Base-by-base conservation (phyloP, 768 basidiomycete genomes). In the Daedaleopsis sinensis region DNA sequence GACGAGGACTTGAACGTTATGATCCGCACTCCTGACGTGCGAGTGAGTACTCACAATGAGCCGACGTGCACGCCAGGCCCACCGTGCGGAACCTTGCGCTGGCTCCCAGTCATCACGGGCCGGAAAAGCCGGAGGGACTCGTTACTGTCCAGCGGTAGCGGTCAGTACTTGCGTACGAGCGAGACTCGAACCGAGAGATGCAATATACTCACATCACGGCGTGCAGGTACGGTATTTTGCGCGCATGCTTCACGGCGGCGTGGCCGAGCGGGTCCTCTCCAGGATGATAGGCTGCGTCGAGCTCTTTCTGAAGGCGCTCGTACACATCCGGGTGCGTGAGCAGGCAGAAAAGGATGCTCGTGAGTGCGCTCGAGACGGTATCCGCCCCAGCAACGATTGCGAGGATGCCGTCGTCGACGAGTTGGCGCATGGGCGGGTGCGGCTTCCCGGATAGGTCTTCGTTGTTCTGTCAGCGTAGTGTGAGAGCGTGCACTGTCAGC, bases 91-190 rank as follows among this genome's bases (percentile, higher is more conserved):
- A 75, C 70, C 37, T 76, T 72, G 36, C 82, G 76, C 54, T 78
- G 76, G 5, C 77, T 72, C 47, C 70, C 61, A 21, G 77, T 80
- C 5, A 72, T 70, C 8, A 80, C 70, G 1, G 81, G 74, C 21
- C 82, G 81, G 4, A 74, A 71, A 42, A 83, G 73, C 27, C 81
- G 77, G 23, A 82, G 61, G 4, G 72, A 70, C 68, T 83, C 82
- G 37, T 82, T 79, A 62, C 81, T 83, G 48, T 35, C 23, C 12
- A 42, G 44, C 15, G 37, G 15, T 15, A 32, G 36, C 67, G 5
- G 74, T 77, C 78, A 13, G 76, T 73, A 21, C 77, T 55, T 0
- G 77, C 57, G 78, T 77, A n/a, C 74, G 71, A 13, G 72, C 74
- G 5, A 50, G 4, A 15, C 49, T 18, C 5, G 38, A 16, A 1